phyloP scores from a whole-genome alignment of 108 stramenopile genomes.

The Cyclotella cryptica region DNA sequence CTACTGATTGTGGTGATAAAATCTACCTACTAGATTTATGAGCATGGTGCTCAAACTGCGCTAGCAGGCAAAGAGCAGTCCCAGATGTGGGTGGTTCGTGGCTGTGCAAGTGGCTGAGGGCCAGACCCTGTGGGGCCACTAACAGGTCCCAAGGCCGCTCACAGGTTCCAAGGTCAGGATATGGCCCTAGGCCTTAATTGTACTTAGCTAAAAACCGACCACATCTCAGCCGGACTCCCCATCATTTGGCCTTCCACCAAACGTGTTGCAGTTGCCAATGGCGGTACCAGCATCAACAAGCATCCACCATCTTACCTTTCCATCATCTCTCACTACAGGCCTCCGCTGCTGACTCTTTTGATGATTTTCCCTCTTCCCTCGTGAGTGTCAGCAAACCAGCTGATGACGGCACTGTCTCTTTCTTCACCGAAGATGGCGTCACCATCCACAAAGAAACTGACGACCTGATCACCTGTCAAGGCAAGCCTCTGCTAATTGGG shows the following conservation, averaged over 20 bases:
- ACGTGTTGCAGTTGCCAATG: slow-evolving; percentile 5
- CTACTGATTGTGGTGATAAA: too few relatives aligned
- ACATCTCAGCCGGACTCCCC: neutral
- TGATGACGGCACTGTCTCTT: too few relatives aligned
- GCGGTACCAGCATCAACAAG: neutral
- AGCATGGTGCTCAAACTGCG: too few relatives aligned
- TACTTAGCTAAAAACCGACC: too few relatives aligned
- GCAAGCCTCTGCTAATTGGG: neutral
- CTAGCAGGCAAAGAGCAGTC: too few relatives aligned
- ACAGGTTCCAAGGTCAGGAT: too few relatives aligned
- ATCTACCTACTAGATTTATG: too few relatives aligned
- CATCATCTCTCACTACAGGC: neutral
- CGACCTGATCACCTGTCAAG: neutral
- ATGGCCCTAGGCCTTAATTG: too few relatives aligned
- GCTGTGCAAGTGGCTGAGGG: too few relatives aligned
- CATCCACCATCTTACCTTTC: neutral
- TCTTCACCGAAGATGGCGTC: neutral
- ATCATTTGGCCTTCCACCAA: neutral
- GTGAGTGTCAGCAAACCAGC: neutral
- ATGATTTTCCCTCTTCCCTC: neutral
- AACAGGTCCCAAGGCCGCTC: too few relatives aligned
- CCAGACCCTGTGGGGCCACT: too few relatives aligned
- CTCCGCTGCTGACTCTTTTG: neutral
- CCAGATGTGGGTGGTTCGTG: too few relatives aligned
- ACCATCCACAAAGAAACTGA: slow-evolving; percentile 3